These are phyloP conservation scores for Deuterostichococcus epilithicus DNA, from an alignment of 139 green algal species.

Conservation along the genomic window DNA sequence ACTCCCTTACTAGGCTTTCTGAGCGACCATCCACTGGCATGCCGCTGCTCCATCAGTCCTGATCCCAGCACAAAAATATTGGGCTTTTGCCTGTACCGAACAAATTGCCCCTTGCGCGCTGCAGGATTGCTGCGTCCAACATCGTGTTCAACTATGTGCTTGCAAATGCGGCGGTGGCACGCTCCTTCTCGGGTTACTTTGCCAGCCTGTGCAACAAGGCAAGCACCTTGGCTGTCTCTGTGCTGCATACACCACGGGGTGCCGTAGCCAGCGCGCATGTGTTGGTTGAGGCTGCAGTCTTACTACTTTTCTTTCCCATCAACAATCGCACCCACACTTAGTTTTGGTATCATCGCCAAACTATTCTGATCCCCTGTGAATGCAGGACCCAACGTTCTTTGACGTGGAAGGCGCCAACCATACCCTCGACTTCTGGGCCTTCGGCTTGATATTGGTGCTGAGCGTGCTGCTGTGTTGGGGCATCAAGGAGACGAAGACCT, in stretches of 20 bases:
- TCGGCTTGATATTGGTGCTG: conserved; percentile 24
- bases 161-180: conserved; percentile 48
- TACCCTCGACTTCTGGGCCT: conserved; percentile 24
- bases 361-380: background rate
- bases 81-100: too few relatives aligned
- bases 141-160: conserved; percentile 70
- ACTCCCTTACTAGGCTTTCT: background rate
- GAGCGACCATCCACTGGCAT: too few relatives aligned
- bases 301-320: too few relatives aligned
- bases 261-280: too few relatives aligned
- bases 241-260: too few relatives aligned
- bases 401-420: background rate
- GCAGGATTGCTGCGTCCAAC: conserved; percentile 39
- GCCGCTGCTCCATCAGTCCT: too few relatives aligned
- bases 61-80: too few relatives aligned
- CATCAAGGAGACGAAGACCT: conserved; percentile 44
- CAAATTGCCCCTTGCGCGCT: background rate
- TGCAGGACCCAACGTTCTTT: background rate
- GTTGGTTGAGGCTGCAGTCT: too few relatives aligned
- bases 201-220: conserved; percentile 14
- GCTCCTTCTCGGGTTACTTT: conserved; percentile 62
- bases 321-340: too few relatives aligned
- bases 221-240: background rate
- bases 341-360: too few relatives aligned
- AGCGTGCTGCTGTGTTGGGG: conserved; percentile 42